Evolutionary conservation across 768 basidiomycete genomes (phyloP), one percentile per base, ranked within the genome.

Genomic region (Suillus brevipes): DNA sequence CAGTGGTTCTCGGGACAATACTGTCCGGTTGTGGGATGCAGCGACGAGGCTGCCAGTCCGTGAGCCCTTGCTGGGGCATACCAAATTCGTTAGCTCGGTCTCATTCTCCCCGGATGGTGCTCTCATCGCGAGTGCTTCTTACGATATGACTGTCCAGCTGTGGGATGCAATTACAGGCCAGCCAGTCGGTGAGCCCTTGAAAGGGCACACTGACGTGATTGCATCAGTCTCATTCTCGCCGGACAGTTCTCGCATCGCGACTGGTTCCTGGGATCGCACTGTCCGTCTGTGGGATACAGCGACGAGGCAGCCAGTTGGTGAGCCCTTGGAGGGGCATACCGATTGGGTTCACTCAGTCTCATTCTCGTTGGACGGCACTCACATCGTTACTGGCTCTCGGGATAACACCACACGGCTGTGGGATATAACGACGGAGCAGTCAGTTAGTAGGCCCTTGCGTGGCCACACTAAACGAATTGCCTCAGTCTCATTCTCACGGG

Each of bases 241-340:
- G 8, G 70, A 71, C 45, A 70, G 69, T 4, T 63, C 65, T 62
- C 68, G 57, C 43, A 58, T 69, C 18, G 69, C 62, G 31, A 71
- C 66, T 13, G 56, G 66, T 13, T 64, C 65, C 12, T 13, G 36
- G 53, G 70, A 71, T 64, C 60, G 49, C 55, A 67, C 66, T 12
- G 56, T 70, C 20, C 69, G 69, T 14, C 56, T 77, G 25, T 75
- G 71, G 65, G 66, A 72, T 42, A 50, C 67, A 43, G 63, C 68
- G 53, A 66, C 76, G 40, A 75, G 74, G 9, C 20, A 47, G 38
- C 63, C 68, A 70, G 69, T 50, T 3, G 49, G 49, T 25, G 13
- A 50, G 49, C 49, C 49, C 14, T 50, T 50, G 49, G 23, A 14
- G 13, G 49, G 49, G 49, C 49, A 50, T 23, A 50, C 49, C 10